These are phyloP conservation scores for Scutellaria galericulata DNA, from an alignment of 257 asterid species.

Conservation along the genomic window DNA sequence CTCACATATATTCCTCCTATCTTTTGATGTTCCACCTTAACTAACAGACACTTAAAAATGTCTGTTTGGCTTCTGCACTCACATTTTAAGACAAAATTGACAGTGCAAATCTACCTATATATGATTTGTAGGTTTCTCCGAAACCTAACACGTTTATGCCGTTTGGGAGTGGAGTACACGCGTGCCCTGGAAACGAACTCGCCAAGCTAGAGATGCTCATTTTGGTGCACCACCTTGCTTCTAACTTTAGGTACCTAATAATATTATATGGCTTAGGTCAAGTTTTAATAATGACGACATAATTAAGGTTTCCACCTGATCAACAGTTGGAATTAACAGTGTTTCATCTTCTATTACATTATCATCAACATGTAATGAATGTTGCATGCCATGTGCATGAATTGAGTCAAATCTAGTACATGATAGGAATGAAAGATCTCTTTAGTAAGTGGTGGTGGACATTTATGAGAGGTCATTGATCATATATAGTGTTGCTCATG, in stretches of 20 bases:
- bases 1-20: no score
- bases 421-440: conserved; percentile 19
- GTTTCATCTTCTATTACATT: neutral
- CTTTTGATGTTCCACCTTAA: no score
- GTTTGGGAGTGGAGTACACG: conserved; percentile 86
- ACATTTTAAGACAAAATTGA: neutral
- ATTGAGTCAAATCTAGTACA: neutral
- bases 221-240: conserved; percentile 72
- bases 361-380: neutral
- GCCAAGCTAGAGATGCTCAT: conserved; percentile 86
- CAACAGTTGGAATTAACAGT: no score
- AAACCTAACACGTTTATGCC: conserved; percentile 86
- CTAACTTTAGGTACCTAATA: conserved; percentile 62
- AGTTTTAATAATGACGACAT: no score
- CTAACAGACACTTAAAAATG: neutral
- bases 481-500: conserved; percentile 7
- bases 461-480: conserved; percentile 15
- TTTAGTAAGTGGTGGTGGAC: conserved; percentile 37
- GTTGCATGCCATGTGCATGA: conserved; percentile 14
- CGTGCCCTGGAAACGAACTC: conserved; percentile 92
- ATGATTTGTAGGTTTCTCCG: conserved; percentile 52
- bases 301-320: no score
- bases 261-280: no score
- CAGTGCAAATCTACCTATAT: neutral
- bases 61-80: neutral